Base-by-base conservation (phyloP, 2,329 filamentous ascomycete genomes). In the Cryphonectria carpinicola region DNA sequence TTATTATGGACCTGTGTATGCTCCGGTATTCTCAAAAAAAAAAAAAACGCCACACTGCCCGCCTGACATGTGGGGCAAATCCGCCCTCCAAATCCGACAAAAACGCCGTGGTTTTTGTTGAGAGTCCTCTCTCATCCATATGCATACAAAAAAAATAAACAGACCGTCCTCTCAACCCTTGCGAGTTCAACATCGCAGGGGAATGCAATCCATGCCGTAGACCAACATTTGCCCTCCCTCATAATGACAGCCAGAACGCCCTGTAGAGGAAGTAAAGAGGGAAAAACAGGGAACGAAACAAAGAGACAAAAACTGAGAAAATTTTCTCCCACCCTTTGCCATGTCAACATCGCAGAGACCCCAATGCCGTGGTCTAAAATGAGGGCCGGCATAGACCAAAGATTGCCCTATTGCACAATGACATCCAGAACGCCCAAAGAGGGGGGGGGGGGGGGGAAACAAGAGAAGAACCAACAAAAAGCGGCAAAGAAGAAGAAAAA, bases 401-500 rank as follows among this genome's bases (percentile, higher is more conserved):
- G 13, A 5, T 43, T 43, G 41, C 41, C 13, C 4, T 43, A 4
- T 17, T 43, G 2, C 14, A 17, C 14, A 43, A 43, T 17, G 41
- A 13, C 41, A 43, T 4, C 10, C 46, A 65, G 19, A 54, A 65
- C 43, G 46, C 64, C 28, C 46, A n/a, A n/a, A n/a, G n/a, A 10
- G 37, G 37, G 7, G 37, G 37, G 11, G 37, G 37, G 37, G 8
- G 52, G 14, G 28, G 11, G 8, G 35, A 32, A 49, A 37, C 28
- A 28, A 49, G n/a, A 41, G 25, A 49, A 43, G 43, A 35, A 39
- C 35, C 65, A 61, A 65, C 17, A 65, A 68, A 72, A 65, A 70
- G 66, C 54, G 66, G 63, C 1, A 66, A 39, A 52, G 68, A 67
- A 64, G 41, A n/a, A 70, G 67, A 54, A 43, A 67, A 71, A 74